These are phyloP conservation scores for Fusarium temperatum DNA, from an alignment of 2,329 filamentous ascomycete genomes.

Conservation along the genomic window DNA sequence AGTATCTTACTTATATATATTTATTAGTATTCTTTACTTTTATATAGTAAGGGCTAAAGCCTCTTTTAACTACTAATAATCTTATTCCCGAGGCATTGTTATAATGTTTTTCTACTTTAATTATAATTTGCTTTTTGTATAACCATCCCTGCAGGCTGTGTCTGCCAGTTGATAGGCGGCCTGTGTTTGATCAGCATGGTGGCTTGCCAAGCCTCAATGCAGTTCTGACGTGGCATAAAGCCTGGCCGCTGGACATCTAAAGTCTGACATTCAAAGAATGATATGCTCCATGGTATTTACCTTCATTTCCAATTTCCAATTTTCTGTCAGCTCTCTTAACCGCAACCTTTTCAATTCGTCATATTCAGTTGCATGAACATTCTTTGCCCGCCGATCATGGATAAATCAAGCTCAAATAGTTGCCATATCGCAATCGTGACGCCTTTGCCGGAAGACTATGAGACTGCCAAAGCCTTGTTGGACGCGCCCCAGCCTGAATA, in stretches of 20 bases:
- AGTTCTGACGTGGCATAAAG: background rate
- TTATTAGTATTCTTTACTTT: too few relatives aligned
- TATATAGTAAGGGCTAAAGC: too few relatives aligned
- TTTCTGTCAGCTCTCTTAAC: accelerated
- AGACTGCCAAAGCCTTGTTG: background rate
- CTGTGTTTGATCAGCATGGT: background rate
- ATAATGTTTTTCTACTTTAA: background rate
- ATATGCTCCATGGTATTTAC: accelerated
- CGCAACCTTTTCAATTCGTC: accelerated
- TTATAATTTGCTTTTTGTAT: background rate
- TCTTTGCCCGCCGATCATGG: background rate
- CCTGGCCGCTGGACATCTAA: background rate
- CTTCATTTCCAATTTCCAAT: accelerated
- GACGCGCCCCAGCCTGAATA: accelerated
- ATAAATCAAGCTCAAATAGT: too few relatives aligned
- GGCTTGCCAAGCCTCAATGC: background rate
- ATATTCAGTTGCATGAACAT: too few relatives aligned
- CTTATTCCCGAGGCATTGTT: too few relatives aligned
- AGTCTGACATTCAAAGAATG: too few relatives aligned
- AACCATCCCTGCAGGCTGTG: background rate
- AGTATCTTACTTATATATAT: too few relatives aligned
- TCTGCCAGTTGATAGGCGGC: background rate
- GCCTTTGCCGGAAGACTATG: background rate
- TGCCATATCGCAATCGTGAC: background rate
- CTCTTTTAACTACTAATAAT: too few relatives aligned